These are phyloP conservation scores for Thermoascus crustaceus DNA, from an alignment of 2,329 filamentous ascomycete species.

Conservation along the genomic window DNA sequence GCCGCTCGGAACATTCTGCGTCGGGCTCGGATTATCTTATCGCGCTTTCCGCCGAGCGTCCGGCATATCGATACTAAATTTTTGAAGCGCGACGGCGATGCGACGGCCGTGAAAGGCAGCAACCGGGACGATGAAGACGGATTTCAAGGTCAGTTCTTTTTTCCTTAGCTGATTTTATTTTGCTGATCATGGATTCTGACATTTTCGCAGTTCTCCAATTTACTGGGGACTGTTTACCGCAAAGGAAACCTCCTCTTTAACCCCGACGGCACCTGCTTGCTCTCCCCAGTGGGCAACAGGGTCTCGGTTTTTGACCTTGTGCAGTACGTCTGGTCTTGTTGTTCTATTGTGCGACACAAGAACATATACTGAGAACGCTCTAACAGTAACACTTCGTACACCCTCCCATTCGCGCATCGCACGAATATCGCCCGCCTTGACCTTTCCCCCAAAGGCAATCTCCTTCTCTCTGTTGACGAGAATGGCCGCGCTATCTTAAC, in stretches of 20 bases:
- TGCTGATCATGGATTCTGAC: slow-evolving; percentile 3
- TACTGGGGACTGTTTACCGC: slow-evolving; percentile 96
- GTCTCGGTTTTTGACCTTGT: slow-evolving; percentile 94
- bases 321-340: slow-evolving; percentile 52
- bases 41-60: slow-evolving; percentile 8
- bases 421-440: slow-evolving; percentile 86
- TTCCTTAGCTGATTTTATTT: slow-evolving; percentile 1
- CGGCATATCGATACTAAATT: slow-evolving; percentile 11
- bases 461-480: slow-evolving; percentile 88
- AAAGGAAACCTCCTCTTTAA: slow-evolving; percentile 96
- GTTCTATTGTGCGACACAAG: neutral
- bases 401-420: slow-evolving; percentile 71
- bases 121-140: slow-evolving; percentile 75
- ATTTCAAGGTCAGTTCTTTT: slow-evolving; percentile 70
- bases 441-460: slow-evolving; percentile 80
- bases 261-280: slow-evolving; percentile 88
- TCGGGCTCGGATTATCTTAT: slow-evolving; percentile 24
- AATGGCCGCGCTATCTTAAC: slow-evolving; percentile 90
- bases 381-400: slow-evolving; percentile 37
- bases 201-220: slow-evolving; percentile 80
- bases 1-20: neutral
- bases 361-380: slow-evolving; percentile 3
- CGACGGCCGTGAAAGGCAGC: slow-evolving; percentile 3
- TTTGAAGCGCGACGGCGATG: slow-evolving; percentile 5
- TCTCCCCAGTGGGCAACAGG: slow-evolving; percentile 92